Percentiles rank a stretch among this genome's conserved stretches.
These are phyloP conservation scores for Silene latifolia DNA, from an alignment of 148 eudicot species.

Conservation along the genomic window DNA sequence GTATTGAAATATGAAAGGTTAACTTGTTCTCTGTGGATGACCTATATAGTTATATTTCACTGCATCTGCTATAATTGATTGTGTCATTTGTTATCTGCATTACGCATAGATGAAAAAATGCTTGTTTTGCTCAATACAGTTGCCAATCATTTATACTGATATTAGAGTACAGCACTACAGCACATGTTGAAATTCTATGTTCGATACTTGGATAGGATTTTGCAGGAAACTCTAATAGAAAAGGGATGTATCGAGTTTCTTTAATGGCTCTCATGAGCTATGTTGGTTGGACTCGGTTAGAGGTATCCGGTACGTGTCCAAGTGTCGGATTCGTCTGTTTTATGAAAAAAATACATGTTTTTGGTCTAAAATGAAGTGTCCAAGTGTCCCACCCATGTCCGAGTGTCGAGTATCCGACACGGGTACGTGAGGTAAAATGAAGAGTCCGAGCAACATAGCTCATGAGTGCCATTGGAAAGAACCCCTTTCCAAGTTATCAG, in stretches of 20 bases:
- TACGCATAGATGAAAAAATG: neutral
- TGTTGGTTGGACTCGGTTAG: too few species aligned
- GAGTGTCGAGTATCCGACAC: too few species aligned
- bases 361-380: too few species aligned
- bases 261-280: neutral
- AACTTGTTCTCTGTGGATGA: neutral
- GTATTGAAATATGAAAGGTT: neutral
- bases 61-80: neutral
- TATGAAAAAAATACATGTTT: too few species aligned
- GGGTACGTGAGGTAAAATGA: too few species aligned
- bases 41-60: neutral
- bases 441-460: too few species aligned
- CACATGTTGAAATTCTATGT: neutral
- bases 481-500: neutral
- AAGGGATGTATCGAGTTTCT: neutral
- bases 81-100: neutral
- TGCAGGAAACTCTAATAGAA: neutral
- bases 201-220: neutral
- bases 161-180: neutral
- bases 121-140: neutral
- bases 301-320: too few species aligned
- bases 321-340: too few species aligned
- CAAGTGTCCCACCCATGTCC: too few species aligned
- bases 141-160: neutral
- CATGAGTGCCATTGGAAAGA: neutral